Base-by-base conservation (phyloP, 208 protist species). In the Wallacemonas sp. region DNA sequence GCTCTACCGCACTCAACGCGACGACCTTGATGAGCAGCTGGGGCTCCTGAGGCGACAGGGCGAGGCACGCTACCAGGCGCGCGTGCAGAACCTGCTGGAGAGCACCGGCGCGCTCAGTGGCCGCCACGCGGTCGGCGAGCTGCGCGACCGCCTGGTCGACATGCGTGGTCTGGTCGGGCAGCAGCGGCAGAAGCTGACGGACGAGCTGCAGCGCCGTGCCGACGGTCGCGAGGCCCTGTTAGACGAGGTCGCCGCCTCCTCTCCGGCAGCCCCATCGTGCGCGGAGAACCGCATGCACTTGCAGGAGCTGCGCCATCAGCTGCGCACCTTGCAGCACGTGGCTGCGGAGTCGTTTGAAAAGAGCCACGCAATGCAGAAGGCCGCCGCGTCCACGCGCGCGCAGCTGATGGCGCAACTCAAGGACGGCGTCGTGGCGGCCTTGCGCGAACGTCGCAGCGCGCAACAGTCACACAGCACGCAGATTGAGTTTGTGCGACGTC, bases 391-490 rank as follows among this genome's bases (percentile, higher is more conserved):
- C 23, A 31, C 72, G 46, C 78, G 79, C 8, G 62, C 67, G 41
- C 33, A 63, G 32, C 41, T 87, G 22, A 20, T 67, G 3, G 4
- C 33, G 16, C 48, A 57, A 16, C 23, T 86, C 2, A 50, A 70
- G 44, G 67, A 70, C n/a, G 78, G 57, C 12, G 45, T 77, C 26
- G 69, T 84, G 57, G 74, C 82, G 39, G 63, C 57, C 20, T 57
- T 85, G 61, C 80, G 75, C 39, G 68, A 87, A 55, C 32, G 74
- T 4, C 82, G 81, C 22, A 55, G 57, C 36, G 59, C 50, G 32
- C 86, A 86, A 55, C 78, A 86, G 42, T 72, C 83, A 49, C 67
- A 80, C 33, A 48, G 77, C 29, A 57, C 77, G 2, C 81, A 74
- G 28, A 61, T 89, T 18, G 80, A 92, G 32, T 78, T 79, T 33